phyloP scores from a whole-genome alignment of 2,329 filamentous ascomycete genomes.

The Claviceps monticola region DNA sequence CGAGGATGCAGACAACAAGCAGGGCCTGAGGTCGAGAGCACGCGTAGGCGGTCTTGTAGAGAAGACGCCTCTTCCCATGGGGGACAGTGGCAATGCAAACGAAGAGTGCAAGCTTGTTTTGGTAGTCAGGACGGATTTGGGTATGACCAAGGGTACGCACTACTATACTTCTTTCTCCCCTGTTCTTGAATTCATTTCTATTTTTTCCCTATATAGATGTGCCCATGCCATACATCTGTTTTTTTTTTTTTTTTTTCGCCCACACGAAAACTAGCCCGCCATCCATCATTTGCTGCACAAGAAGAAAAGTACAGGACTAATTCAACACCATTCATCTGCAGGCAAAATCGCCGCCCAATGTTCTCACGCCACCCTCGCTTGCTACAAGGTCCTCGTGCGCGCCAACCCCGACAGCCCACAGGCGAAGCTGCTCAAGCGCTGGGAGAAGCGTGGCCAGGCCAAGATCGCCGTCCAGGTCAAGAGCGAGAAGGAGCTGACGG shows the following conservation, averaged over 20 bases:
- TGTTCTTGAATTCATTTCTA: not conserved
- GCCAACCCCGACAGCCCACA: slow-evolving; percentile 39
- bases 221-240: not conserved
- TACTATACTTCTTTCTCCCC: slow-evolving; percentile 6
- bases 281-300: not conserved
- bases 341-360: slow-evolving; percentile 96
- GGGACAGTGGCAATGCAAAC: slow-evolving; percentile 17
- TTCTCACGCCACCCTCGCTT: slow-evolving; percentile 90
- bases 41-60: slow-evolving; percentile 15
- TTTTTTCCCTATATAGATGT: too few relatives aligned
- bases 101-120: slow-evolving; percentile 94
- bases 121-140: slow-evolving; percentile 83
- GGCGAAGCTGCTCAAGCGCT: slow-evolving; percentile 57
- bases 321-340: slow-evolving; percentile 20
- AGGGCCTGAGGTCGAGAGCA: slow-evolving; percentile 29
- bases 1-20: slow-evolving; percentile 41
- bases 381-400: slow-evolving; percentile 71
- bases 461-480: slow-evolving; percentile 90
- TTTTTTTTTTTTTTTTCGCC: not conserved
- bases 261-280: not conserved
- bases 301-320: too few relatives aligned
- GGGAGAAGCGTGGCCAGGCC: slow-evolving; percentile 77
- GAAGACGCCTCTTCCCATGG: slow-evolving; percentile 19
- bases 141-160: slow-evolving; percentile 82
- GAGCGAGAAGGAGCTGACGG: slow-evolving; percentile 68